Base-by-base conservation (phyloP, 306 rosid species). In the Dryas drummondii region DNA sequence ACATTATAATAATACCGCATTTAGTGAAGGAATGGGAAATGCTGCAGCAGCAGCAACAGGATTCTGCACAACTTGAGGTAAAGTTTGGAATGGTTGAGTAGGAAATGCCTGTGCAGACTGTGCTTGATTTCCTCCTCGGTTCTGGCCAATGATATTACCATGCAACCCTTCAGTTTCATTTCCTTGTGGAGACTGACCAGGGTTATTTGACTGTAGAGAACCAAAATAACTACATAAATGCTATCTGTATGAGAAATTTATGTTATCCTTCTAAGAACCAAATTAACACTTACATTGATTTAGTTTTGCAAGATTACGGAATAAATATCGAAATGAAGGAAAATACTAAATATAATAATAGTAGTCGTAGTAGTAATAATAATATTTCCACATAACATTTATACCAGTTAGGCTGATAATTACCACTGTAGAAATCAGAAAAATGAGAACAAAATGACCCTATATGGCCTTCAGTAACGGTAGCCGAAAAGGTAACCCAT, bases 31-130 rank as follows among this genome's bases (percentile, higher is more conserved):
- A 79, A 88, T 40, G 45, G 96, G 88, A 53, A 84, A 70, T 48
- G 93, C 86, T 66, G 92, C 88, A 56, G 96, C 86, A 56, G 96
- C 86, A 58, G 85, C 86, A 68, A 80, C 50, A 75, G 98, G 99
- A 76, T 84, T 78, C 84, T 90, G 97, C 83, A 82, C 67, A 54
- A 77, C 82, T 46, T 90, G 99, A 84, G 96, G 90, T 76, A 86
- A 68, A 32, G 88, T 75, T 75, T 69, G 97, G 68, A 91, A 86
- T 74, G 88, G 87, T n/a, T 82, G 91, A 65, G 78, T 81, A 56
- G 85, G 74, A 82, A 86, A 86, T 78, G 91, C 66, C 82, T 86
- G 98, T 68, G 87, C 98, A 72, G 88, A 72, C 71, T 80, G 84
- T 65, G 88, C 87, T 76, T 85, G 96, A 82, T 74, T 88, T 73